Conservation (phyloP, 2,329 filamentous ascomycete species). For the Alternaria arbusti region DNA sequence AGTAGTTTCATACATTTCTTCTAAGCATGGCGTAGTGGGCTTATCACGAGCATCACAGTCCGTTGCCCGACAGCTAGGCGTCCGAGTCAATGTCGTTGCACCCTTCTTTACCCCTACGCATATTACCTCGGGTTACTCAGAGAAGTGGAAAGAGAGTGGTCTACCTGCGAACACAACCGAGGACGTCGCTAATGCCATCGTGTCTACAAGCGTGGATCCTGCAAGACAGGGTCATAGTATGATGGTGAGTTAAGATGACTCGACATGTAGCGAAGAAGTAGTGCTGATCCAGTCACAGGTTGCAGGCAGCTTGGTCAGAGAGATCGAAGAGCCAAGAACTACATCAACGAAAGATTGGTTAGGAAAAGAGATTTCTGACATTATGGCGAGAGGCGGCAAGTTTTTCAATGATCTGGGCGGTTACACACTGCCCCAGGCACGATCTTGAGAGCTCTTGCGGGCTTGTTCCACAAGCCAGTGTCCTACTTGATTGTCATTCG, state of each 20-base stretch:
- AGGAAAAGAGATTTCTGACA: conserved; percentile 40
- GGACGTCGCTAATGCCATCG: conserved; percentile 53
- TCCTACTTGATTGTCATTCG: too few species aligned
- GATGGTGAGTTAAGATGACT: conserved; percentile 28
- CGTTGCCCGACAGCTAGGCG: conserved; percentile 41
- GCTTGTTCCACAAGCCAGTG: background rate
- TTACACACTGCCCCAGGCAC: conserved; percentile 42
- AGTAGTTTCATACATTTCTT: conserved; percentile 52
- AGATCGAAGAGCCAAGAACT: conserved; percentile 39
- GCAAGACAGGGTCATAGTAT: conserved; percentile 36
- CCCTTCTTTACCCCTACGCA: conserved; percentile 58
- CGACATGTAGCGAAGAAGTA: background rate
- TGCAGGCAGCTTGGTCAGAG: conserved; percentile 34
- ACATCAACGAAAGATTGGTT: conserved; percentile 39
- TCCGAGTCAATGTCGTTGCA: conserved; percentile 56
- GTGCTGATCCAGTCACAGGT: conserved; percentile 24
- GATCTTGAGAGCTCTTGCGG: conserved; percentile 6
- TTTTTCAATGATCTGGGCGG: conserved; percentile 47
- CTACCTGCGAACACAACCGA: conserved; percentile 52
- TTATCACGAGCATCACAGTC: conserved; percentile 49
- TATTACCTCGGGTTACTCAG: conserved; percentile 50
- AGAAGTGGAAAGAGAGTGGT: conserved; percentile 47
- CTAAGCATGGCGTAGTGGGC: conserved; percentile 53
- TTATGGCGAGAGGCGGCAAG: conserved; percentile 42
- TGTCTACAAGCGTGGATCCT: conserved; percentile 47